Evolutionary conservation across 2,329 filamentous ascomycete genomes (phyloP).

Genomic region (Colletotrichum gloeosporioides): DNA sequence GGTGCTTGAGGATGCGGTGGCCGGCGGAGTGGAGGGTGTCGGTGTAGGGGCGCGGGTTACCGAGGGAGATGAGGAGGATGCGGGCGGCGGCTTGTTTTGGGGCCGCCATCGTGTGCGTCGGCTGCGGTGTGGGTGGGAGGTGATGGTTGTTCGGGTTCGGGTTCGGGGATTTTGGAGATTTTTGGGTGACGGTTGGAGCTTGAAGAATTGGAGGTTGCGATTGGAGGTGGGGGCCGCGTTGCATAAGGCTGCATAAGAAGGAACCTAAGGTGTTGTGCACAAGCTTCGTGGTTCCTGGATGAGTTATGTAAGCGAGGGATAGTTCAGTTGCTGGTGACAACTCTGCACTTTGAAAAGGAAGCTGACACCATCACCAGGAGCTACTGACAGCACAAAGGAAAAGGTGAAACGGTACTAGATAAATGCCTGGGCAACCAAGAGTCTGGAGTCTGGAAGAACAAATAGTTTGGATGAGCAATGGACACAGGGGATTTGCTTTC

Average conservation of each 20-base stretch:
- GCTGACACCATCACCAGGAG: background rate
- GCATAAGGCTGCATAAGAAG: background rate
- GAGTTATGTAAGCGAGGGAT: background rate
- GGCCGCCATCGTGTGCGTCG: slow-evolving; percentile 23
- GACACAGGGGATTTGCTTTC: background rate
- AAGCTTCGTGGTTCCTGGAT: background rate
- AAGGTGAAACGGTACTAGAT: background rate
- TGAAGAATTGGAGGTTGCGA: background rate
- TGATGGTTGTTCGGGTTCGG: background rate
- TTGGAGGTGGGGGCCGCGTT: background rate
- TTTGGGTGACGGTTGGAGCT: background rate
- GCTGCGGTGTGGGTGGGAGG: background rate
- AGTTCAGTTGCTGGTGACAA: background rate
- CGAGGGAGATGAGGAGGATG: slow-evolving; percentile 84
- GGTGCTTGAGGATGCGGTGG: slow-evolving; percentile 73
- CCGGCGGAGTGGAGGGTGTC: slow-evolving; percentile 87
- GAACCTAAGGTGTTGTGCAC: background rate
- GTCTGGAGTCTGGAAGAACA: background rate
- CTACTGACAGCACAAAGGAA: background rate
- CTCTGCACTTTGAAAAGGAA: background rate
- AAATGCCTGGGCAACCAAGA: background rate
- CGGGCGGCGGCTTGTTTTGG: slow-evolving; percentile 35
- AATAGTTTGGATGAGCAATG: background rate
- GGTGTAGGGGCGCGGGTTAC: slow-evolving; percentile 79
- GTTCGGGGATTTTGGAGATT: background rate